Evolutionary conservation across 2,329 filamentous ascomycete species (phyloP).

Genomic region (Alternaria burnsii): DNA sequence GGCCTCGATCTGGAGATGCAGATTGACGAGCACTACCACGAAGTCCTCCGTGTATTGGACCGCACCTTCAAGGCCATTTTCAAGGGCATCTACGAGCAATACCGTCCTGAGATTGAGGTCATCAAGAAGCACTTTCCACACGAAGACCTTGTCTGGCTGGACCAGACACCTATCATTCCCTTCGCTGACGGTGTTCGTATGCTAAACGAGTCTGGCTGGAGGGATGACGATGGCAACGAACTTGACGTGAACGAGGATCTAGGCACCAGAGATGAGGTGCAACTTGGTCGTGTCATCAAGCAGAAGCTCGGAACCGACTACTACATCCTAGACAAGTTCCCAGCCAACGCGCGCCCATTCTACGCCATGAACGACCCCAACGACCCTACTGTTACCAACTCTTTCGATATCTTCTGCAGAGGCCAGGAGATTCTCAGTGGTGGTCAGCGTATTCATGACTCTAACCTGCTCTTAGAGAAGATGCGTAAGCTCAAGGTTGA

Average conservation of each 20-base stretch:
- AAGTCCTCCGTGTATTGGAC: slow-evolving; percentile 82
- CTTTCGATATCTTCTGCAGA: slow-evolving; percentile 93
- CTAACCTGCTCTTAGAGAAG: slow-evolving; percentile 75
- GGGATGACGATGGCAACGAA: slow-evolving; percentile 76
- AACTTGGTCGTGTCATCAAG: slow-evolving; percentile 83
- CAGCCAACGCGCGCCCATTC: slow-evolving; percentile 82
- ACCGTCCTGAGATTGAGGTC: slow-evolving; percentile 76
- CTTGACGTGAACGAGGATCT: slow-evolving; percentile 80
- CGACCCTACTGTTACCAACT: slow-evolving; percentile 80
- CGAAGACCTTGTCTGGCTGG: slow-evolving; percentile 84
- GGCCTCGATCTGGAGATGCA: slow-evolving; percentile 93
- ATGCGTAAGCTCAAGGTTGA: slow-evolving; percentile 80
- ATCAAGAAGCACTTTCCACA: slow-evolving; percentile 87
- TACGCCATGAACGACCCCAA: slow-evolving; percentile 86
- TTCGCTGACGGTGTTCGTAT: slow-evolving; percentile 83
- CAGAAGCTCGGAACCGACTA: slow-evolving; percentile 90
- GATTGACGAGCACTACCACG: slow-evolving; percentile 87
- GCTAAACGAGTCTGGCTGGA: slow-evolving; percentile 79
- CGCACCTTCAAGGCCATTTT: slow-evolving; percentile 82
- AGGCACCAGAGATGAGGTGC: slow-evolving; percentile 84
- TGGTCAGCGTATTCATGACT: slow-evolving; percentile 90
- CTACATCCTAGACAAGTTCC: slow-evolving; percentile 95
- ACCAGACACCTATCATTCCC: slow-evolving; percentile 81
- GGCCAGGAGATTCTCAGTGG: slow-evolving; percentile 93
- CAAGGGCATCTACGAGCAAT: slow-evolving; percentile 73